phyloP scores from a whole-genome alignment of 2,329 filamentous ascomycete species.

The Pseudophaeomoniella oleicola region DNA sequence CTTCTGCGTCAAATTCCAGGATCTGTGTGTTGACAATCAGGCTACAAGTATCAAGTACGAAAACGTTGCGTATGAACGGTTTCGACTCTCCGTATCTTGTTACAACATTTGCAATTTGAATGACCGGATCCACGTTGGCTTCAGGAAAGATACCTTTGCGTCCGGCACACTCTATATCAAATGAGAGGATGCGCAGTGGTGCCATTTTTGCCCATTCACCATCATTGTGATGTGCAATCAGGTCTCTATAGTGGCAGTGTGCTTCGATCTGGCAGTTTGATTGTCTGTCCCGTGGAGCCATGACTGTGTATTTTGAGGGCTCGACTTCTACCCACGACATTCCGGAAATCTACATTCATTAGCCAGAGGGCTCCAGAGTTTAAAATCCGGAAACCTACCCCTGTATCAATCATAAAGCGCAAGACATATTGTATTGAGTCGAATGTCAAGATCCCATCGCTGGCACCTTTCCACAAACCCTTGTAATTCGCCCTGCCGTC shows the following conservation, averaged over 20 bases:
- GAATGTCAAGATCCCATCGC: constrained; percentile 70
- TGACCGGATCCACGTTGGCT: constrained; percentile 79
- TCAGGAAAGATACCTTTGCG: constrained; percentile 97
- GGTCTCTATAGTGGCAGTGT: constrained; percentile 62
- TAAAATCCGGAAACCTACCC: constrained; percentile 33
- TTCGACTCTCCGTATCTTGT: constrained; percentile 91
- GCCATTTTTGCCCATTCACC: constrained; percentile 99
- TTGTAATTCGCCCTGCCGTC: constrained; percentile 72
- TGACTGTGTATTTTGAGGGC: constrained; percentile 55
- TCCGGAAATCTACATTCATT: constrained; percentile 51
- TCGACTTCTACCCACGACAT: constrained; percentile 97
- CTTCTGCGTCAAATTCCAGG: constrained; percentile 65
- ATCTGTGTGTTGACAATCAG: constrained; percentile 91
- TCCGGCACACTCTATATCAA: constrained; percentile 97
- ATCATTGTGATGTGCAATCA: constrained; percentile 75
- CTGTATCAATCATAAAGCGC: constrained; percentile 95
- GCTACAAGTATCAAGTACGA: constrained; percentile 84
- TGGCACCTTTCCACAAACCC: constrained; percentile 62
- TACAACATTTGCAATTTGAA: constrained; percentile 94
- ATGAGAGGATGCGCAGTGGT: constrained; percentile 78
- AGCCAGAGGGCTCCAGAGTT: constrained; percentile 4
- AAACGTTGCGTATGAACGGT: constrained; percentile 91
- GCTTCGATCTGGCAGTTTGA: constrained; percentile 97
- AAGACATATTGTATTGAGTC: constrained; percentile 93
- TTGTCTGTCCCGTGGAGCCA: constrained; percentile 52